Base-by-base conservation (phyloP, 1,139 yeast genomes). In the Saccharomyces uvarum region DNA sequence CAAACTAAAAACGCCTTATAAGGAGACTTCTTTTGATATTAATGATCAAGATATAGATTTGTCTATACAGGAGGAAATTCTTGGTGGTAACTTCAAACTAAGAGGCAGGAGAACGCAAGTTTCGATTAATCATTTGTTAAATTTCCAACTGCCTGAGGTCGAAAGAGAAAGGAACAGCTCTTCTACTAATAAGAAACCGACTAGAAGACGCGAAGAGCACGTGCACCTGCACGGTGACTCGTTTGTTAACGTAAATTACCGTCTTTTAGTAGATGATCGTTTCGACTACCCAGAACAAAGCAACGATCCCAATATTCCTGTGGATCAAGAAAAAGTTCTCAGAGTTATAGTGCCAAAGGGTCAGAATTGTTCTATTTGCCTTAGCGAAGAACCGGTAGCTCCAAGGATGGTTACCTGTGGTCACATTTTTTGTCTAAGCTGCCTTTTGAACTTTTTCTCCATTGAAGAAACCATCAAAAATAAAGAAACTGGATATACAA, bases 371-470 rank as follows among this genome's bases (percentile, higher is more conserved):
- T 98, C 99, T 0, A 93, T 95, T 41, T 95, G 99, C 68, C 75
- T 93, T 16, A 79, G 86, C 32, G 95, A 88, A 54, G 85, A 83
- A 21, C 87, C 93, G 8, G 79, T 87, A 42, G 97, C 98, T 0
- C 98, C 99, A 1, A 75, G 98, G 54, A 95, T 95, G 98, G 82
- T 90, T 32, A 79, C 84, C 16, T 95, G 99, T 73, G 99, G 99
- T 2, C 99, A 95, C 67, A 79, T 90, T 13, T 80, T 93, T 65
- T 95, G 99, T 67, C 77, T 83, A 54, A 83, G 90, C 29, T 95
- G 99, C 68, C 71, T 91, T 44, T 70, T 89, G 53, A 80, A 91
- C 44, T 80, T 88, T 64, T 73, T 89, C 51, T 59, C 65, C 24
- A 53, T 61, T 54, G 88, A 82, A 47, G 80, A 86, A 21, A 77